Percentiles rank a stretch among this genome's conserved stretches.
phyloP scores from a whole-genome alignment of 2,329 filamentous ascomycete species.

The Xylaria sp. region DNA sequence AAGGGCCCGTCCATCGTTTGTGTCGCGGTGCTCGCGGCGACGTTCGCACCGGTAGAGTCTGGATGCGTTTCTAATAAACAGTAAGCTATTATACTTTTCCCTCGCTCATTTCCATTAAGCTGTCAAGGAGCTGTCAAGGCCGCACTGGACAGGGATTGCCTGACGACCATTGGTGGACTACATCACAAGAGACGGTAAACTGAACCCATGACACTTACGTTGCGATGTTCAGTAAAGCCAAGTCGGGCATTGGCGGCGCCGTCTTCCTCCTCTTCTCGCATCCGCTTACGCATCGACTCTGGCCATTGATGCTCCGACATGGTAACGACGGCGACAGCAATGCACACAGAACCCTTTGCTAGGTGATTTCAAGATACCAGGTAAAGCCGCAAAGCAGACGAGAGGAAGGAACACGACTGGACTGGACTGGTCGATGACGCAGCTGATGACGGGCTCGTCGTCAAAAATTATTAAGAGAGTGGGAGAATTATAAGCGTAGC shows the following conservation, averaged over 20 bases:
- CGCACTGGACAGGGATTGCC: too few relatives aligned
- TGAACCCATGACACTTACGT: constrained; percentile 43
- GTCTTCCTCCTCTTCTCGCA: constrained; percentile 46
- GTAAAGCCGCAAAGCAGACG: background rate
- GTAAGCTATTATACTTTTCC: constrained; percentile 10
- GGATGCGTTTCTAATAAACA: constrained; percentile 61
- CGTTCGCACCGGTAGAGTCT: constrained; percentile 62
- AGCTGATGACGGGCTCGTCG: background rate
- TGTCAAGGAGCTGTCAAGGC: background rate
- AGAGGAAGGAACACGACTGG: background rate
- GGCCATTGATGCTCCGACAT: constrained; percentile 35
- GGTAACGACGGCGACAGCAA: background rate
- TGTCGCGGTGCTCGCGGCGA: constrained; percentile 56
- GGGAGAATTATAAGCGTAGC: background rate
- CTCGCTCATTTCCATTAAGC: background rate
- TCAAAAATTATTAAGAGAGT: background rate
- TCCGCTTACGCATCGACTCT: constrained; percentile 45
- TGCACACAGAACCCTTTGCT: background rate
- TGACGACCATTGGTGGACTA: background rate
- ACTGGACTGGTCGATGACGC: background rate
- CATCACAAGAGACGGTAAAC: constrained; percentile 11
- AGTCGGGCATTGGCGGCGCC: constrained; percentile 37
- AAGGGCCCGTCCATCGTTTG: constrained; percentile 49
- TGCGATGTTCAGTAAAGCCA: constrained; percentile 50
- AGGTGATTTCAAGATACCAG: background rate